Conservation (phyloP, 2,329 filamentous ascomycete genomes). For the Fusarium sp. region DNA sequence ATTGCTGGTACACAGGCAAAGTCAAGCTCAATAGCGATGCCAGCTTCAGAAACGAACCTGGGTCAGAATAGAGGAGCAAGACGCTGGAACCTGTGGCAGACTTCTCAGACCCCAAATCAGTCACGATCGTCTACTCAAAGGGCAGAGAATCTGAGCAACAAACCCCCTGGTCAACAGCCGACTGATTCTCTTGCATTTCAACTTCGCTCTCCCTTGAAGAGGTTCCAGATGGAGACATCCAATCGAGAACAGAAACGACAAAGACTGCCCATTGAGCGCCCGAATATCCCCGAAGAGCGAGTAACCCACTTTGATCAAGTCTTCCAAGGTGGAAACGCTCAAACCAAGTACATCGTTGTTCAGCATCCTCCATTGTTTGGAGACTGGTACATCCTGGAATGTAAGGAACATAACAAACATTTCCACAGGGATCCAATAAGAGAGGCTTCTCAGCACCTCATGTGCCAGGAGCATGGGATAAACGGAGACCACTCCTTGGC, state of each 20-base stretch:
- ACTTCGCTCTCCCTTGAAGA: not conserved
- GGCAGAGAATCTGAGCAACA: not conserved
- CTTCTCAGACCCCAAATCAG: rapidly evolving
- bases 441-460: not conserved
- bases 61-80: rapidly evolving
- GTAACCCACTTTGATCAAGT: not conserved
- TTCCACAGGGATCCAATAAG: not conserved
- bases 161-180: rapidly evolving
- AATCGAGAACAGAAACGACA: not conserved
- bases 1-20: rapidly evolving
- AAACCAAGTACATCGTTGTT: not conserved
- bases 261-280: rapidly evolving
- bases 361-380: not conserved
- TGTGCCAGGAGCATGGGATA: rapidly evolving
- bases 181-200: rapidly evolving
- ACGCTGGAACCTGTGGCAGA: too few species aligned
- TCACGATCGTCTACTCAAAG: rapidly evolving
- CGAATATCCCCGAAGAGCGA: rapidly evolving
- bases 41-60: not conserved
- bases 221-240: rapidly evolving
- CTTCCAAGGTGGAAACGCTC: conserved; percentile 7
- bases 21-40: rapidly evolving
- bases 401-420: not conserved
- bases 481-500: rapidly evolving
- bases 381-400: conserved; percentile 17